Evolutionary conservation across 2,329 filamentous ascomycete species (phyloP).

Genomic region (Alternaria postmessia): DNA sequence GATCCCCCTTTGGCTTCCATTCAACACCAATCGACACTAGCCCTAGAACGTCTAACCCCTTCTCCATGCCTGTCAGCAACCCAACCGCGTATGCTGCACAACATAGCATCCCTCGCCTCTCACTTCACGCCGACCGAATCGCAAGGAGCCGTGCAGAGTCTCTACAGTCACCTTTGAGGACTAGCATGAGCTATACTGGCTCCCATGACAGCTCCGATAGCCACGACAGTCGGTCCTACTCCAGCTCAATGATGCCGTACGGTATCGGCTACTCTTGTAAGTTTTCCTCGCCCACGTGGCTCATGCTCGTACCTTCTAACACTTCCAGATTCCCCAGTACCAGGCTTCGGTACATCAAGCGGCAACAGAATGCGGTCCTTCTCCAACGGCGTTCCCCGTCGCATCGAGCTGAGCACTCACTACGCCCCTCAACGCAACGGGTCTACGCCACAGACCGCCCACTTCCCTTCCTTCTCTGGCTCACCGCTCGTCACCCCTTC

Average conservation of each 20-base stretch:
- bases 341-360: constrained; percentile 51
- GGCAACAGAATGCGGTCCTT: constrained; percentile 52
- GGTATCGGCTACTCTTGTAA: constrained; percentile 51
- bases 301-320: constrained; percentile 20
- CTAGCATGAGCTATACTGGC: constrained; percentile 56
- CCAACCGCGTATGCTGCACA: constrained; percentile 48
- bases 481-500: constrained; percentile 51
- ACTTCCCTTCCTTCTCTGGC: constrained; percentile 51
- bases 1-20: constrained; percentile 52
- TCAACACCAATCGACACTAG: constrained; percentile 47
- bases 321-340: constrained; percentile 47
- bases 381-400: constrained; percentile 48
- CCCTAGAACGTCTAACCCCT: constrained; percentile 51
- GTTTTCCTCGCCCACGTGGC: constrained; percentile 7
- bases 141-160: constrained; percentile 53
- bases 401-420: constrained; percentile 53
- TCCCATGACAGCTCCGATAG: constrained; percentile 34
- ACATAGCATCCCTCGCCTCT: constrained; percentile 53
- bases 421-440: constrained; percentile 46
- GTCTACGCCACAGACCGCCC: constrained; percentile 51
- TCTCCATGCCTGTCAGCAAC: constrained; percentile 46
- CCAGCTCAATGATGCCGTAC: constrained; percentile 50
- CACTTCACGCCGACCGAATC: constrained; percentile 54
- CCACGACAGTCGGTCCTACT: constrained; percentile 39
- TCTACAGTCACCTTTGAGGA: constrained; percentile 55